Conservation (phyloP, 345 rosid species). For the Bruguiera gymnorhiza region DNA sequence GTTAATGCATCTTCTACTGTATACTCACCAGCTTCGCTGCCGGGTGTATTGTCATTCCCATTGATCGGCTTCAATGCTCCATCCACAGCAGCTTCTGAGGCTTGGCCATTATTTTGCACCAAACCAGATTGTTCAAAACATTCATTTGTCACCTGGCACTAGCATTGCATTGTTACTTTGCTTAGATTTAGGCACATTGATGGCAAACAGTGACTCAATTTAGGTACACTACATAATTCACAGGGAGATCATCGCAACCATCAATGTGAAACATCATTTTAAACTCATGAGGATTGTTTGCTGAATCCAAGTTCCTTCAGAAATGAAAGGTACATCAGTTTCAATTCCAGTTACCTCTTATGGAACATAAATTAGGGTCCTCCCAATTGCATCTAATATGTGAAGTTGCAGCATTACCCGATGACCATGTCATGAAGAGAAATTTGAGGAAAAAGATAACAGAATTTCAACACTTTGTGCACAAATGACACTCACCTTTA, state of each 20-base stretch:
- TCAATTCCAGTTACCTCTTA: background rate
- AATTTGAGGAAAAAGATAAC: no score
- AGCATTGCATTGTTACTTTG: constrained; percentile 11
- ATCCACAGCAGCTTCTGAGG: constrained; percentile 21
- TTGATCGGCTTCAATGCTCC: constrained; percentile 20
- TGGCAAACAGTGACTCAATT: background rate
- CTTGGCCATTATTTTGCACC: constrained; percentile 25
- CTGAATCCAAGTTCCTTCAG: background rate
- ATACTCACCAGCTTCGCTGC: constrained; percentile 19
- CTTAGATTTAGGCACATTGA: background rate
- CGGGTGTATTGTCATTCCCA: constrained; percentile 24
- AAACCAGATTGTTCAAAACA: constrained; percentile 23
- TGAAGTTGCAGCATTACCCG: no score
- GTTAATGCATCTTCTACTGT: background rate
- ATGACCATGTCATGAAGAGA: no score
- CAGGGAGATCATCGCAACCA: background rate
- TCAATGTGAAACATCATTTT: background rate
- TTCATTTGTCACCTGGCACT: constrained; percentile 29
- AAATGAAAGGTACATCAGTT: background rate
- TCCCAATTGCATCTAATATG: background rate
- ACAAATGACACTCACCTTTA: no score
- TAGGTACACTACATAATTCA: background rate
- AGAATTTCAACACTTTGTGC: no score
- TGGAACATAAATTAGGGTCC: background rate
- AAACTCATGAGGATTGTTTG: background rate